Evolutionary conservation across 768 basidiomycete genomes (phyloP), one percentile per base, ranked within the genome.

Genomic region (Mycena haematopus): DNA sequence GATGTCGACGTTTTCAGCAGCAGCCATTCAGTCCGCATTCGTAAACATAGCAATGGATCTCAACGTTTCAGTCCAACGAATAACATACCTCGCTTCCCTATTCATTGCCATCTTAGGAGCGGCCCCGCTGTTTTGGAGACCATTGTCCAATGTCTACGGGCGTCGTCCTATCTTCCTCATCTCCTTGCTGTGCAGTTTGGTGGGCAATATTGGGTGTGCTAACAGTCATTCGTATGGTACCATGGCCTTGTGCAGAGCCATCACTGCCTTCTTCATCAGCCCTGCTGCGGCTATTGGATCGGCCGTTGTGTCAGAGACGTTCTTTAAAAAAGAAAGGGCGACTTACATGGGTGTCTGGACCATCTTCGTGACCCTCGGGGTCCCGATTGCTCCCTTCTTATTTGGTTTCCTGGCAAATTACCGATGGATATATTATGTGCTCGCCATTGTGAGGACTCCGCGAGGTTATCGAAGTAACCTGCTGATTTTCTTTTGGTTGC

Each of bases 281-380:
- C 47, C 47, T 6, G 47, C 47, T 6, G 47, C 47, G 19, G 47
- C 47, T 3, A 17, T 49, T 31, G 47, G 47, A 49, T 13, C 47
- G 6, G 47, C 47, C 17, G 27, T 19, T 8, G 47, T n/a, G 47
- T 13, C 10, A 2, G 47, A 49, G 27, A 49, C 19, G 27, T 49
- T 49, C 11, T 49, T 49, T 27, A 49, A 49, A 27, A 17, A 13
- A 13, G 47, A 49, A 31, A 25, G 14, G 47, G 47, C 47, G 7
- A 49, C 47, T 1, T 49, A 49, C 19, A 49, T 49, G 47, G 47
- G 47, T 22, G 24, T 49, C 13, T 49, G 47, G 47, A 49, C 47
- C 1, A 49, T 49, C 31, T 13, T 49, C 3, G 27, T 31, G 14
- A 49, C 47, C 27, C 13, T 8, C 27, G 47, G 47, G 19, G 47